Conservation (phyloP, 179 eudicot genomes). For the Gypsophila paniculata region DNA sequence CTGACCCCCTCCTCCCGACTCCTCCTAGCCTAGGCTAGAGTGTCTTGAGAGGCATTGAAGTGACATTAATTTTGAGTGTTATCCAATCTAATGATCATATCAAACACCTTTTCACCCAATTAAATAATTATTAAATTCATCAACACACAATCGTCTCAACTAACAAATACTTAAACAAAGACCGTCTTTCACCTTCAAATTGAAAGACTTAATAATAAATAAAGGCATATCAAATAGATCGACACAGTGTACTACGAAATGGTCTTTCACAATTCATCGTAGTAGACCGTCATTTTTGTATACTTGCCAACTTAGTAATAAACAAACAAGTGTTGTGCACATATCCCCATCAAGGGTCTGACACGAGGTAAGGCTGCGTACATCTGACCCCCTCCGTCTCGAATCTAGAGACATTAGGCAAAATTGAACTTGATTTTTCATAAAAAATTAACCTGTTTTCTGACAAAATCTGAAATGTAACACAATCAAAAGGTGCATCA, state of each 20-base stretch:
- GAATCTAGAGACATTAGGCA: background rate
- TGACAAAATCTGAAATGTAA: conserved; percentile 60
- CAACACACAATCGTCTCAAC: no score
- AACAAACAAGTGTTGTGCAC: background rate
- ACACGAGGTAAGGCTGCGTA: background rate
- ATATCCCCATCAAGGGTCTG: background rate
- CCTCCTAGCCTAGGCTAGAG: background rate
- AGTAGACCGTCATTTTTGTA: no score
- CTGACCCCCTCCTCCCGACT: conserved; percentile 4
- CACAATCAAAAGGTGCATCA: conserved; percentile 56
- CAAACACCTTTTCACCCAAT: no score
- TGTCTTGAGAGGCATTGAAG: background rate
- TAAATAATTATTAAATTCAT: no score
- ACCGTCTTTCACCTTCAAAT: no score
- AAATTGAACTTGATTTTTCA: background rate
- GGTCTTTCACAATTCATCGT: no score
- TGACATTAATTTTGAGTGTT: background rate
- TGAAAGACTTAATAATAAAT: no score
- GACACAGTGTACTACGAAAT: no score
- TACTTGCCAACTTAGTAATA: no score
- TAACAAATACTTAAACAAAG: no score
- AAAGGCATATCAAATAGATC: no score
- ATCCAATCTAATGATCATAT: no score
- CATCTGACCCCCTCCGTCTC: conserved; percentile 1
- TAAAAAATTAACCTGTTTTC: conserved; percentile 52